Evolutionary conservation across 2,329 filamentous ascomycete species (phyloP), one percentile per base, ranked within the genome.

Genomic region (Myrmaecium sp.): DNA sequence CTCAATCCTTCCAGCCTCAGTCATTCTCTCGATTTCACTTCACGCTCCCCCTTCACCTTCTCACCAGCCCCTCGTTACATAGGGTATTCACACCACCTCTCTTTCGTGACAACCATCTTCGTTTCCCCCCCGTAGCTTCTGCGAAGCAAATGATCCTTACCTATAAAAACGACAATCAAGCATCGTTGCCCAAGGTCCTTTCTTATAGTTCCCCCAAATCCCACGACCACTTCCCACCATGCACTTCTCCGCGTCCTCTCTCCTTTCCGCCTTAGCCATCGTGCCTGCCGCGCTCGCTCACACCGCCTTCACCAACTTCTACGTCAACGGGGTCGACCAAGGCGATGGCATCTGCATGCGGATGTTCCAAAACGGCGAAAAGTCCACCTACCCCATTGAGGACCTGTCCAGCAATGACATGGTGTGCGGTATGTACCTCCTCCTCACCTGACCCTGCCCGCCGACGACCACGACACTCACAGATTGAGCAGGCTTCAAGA

Each of bases 261-360:
- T 49, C 31, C 30, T 50, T 27, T 37, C 39, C 9, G 41, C 44
- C 16, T 29, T 52, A 39, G 47, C 43, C 29, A 43, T 42, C 23
- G 45, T 37, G 23, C 47, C 46, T 15, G 37, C 35, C 23, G 40
- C 35, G 22, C 30, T 51, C 27, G 49, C 48, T 14, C 49, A 53
- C 27, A 52, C 49, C 21, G 38, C 42, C 24, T 52, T 46, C 30
- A 49, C 44, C 5, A 37, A 44, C 29, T 44, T 51, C 25, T 51
- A 39, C 30, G 40, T 51, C 22, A 31, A 52, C 27, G 44, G 49
- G 25, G 28, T 41, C 20, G 34, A 36, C 27, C 43, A 44, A 33
- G 77, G 77, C 33, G 70, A 78, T 42, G 76, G 68, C 16, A 74
- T 70, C 14, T 81, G 74, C 40, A 63, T 83, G 26, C 71, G 77